Base-by-base conservation (phyloP, 2,329 filamentous ascomycete genomes). In the Venturia carpophila region DNA sequence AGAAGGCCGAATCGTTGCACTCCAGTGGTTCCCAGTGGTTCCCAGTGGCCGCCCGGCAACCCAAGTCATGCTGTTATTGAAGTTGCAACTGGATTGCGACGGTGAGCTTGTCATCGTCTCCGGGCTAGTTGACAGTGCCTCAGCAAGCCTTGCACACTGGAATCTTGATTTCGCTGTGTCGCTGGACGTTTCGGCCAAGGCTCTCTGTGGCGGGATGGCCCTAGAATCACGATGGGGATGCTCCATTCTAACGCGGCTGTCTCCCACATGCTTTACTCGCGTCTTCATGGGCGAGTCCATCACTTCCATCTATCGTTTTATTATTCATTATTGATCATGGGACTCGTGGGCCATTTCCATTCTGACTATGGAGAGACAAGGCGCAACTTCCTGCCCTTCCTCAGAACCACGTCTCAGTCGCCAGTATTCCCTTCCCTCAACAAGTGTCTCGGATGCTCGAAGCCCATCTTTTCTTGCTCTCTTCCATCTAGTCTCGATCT, bases 141-240 rank as follows among this genome's bases (percentile, higher is more conserved):
- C 30, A 76, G 52, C 84, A 74, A 55, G 42, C 15, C 42, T 45
- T 45, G 5, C 3, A n/a, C 17, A n/a, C 5, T n/a, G 42, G 17
- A 7, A n/a, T 45, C 17, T 17, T 45, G n/a, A n/a, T 7, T 19
- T n/a, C 19, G 42, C n/a, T n/a, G 3, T 19, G n/a, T n/a, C n/a
- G n/a, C n/a, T 7, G n/a, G 42, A 45, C 2, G 42, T 34, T 34
- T 34, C 30, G 30, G 30, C 3, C 30, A 34, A 34, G 30, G 30
- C 30, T 34, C 30, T 6, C 30, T 34, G 17, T 45, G 19, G 15
- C 17, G 3, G 42, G 42, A 15, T 45, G 19, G 42, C 6, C 19
- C 17, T 5, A 45, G 42, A 19, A 6, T 45, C 30, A 34, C 30
- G 30, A 34, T 34, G 30, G n/a, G 47, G 47, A 21, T 27, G 45